phyloP scores from a whole-genome alignment of 192 early-diverging fungal species.

The Coemansia sp. region DNA sequence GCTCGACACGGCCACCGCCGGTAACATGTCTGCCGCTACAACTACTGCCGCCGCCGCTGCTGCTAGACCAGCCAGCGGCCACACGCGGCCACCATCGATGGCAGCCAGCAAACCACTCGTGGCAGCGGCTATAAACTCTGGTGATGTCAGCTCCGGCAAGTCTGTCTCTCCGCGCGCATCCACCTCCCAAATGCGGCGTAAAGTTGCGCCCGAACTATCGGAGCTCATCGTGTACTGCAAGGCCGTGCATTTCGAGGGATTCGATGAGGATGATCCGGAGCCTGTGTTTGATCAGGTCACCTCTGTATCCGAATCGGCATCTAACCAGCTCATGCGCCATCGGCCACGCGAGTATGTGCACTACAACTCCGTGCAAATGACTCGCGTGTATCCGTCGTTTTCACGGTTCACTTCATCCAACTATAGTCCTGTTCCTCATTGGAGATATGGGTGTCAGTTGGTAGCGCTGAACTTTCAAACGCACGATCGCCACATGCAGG shows the following conservation, averaged over 20 bases:
- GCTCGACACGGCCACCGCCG: conserved; percentile 10
- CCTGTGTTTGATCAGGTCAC: conserved; percentile 61
- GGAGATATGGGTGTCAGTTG: conserved; percentile 78
- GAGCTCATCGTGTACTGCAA: conserved; percentile 63
- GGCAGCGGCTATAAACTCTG: background rate
- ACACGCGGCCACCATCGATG: no score
- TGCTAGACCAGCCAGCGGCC: no score
- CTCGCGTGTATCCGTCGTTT: conserved; percentile 77
- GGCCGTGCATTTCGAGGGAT: conserved; percentile 57
- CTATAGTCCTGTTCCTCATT: conserved; percentile 79
- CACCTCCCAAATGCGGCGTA: conserved; percentile 36
- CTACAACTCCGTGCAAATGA: conserved; percentile 59
- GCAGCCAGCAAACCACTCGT: no score
- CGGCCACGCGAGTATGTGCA: conserved; percentile 53
- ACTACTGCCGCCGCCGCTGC: background rate
- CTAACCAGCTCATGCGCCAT: conserved; percentile 53
- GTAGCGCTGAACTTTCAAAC: conserved; percentile 91
- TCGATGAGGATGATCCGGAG: conserved; percentile 49
- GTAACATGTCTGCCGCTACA: background rate
- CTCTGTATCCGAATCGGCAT: conserved; percentile 71
- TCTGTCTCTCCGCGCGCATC: conserved; percentile 29
- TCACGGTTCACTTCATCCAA: conserved; percentile 79
- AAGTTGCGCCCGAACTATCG: conserved; percentile 56
- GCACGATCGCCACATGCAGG: conserved; percentile 72
- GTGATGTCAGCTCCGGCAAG: conserved; percentile 3